Conservation (phyloP, 768 basidiomycete species). For the Cantharellus anzutake region DNA sequence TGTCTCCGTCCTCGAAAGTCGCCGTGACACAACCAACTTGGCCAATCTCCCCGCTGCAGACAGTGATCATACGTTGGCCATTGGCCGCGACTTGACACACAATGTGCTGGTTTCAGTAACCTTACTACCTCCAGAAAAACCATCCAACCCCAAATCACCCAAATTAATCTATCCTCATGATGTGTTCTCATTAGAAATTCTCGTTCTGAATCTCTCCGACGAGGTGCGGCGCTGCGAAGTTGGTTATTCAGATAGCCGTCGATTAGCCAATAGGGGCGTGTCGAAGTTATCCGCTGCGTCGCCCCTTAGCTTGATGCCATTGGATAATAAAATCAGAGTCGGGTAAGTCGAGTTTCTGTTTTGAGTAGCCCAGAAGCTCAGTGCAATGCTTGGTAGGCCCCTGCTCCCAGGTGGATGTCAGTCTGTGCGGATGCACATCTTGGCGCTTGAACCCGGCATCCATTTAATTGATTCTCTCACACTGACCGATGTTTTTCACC, state of each 20-base stretch:
- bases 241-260: conserved; percentile 32
- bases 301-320: conserved; percentile 45
- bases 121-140: neutral
- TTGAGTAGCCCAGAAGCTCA: too few species aligned
- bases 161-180: conserved; percentile 46
- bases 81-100: neutral
- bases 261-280: neutral
- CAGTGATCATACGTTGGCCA: neutral
- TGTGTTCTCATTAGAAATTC: conserved; percentile 65
- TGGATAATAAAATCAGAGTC: conserved; percentile 61
- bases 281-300: neutral
- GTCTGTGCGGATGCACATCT: conserved; percentile 69
- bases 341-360: conserved; percentile 31
- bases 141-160: neutral
- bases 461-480: conserved; percentile 56
- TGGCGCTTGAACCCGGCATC: conserved; percentile 63
- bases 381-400: conserved; percentile 27
- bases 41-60: too few species aligned
- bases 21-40: too few species aligned
- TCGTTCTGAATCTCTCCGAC: conserved; percentile 65
- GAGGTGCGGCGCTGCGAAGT: conserved; percentile 66
- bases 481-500: conserved; percentile 56
- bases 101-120: neutral
- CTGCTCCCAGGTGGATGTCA: conserved; percentile 67
- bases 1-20: too few species aligned